These are phyloP conservation scores for Ophiognomonia clavigignenti-juglandacearum DNA, from an alignment of 2,329 filamentous ascomycete genomes.

Conservation along the genomic window DNA sequence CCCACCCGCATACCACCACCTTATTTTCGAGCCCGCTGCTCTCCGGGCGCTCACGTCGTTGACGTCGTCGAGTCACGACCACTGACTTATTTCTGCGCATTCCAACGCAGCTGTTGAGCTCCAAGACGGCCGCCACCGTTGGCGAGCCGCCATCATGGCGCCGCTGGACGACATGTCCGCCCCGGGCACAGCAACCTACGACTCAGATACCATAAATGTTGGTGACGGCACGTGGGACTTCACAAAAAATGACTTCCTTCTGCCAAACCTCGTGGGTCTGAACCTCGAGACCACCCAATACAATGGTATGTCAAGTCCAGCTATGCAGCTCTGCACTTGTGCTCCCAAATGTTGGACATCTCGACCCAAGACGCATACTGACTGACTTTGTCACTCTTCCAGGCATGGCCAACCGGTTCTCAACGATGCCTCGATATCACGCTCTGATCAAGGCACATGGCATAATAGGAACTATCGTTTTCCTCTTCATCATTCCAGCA, in stretches of 20 bases:
- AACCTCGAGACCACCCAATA: slow-evolving; percentile 81
- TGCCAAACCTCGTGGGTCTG: slow-evolving; percentile 71
- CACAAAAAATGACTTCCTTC: slow-evolving; percentile 68
- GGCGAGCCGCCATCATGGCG: slow-evolving; percentile 49
- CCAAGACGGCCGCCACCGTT: slow-evolving; percentile 18
- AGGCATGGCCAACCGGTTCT: slow-evolving; percentile 82
- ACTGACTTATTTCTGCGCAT: no score
- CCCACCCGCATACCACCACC: neutral
- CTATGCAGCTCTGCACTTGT: no score
- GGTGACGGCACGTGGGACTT: slow-evolving; percentile 84
- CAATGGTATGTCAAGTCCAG: slow-evolving; percentile 57
- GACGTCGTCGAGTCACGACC: neutral
- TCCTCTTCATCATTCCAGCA: slow-evolving; percentile 67
- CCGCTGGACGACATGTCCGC: slow-evolving; percentile 58
- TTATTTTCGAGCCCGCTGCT: neutral
- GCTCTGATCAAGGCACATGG: slow-evolving; percentile 66
- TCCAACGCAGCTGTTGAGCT: neutral
- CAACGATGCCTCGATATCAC: slow-evolving; percentile 65
- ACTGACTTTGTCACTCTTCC: neutral
- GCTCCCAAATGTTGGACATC: no score
- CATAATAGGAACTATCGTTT: slow-evolving; percentile 66
- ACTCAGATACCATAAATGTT: slow-evolving; percentile 68
- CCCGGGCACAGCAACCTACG: slow-evolving; percentile 68
- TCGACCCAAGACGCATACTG: no score
- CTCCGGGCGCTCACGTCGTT: neutral